These are phyloP conservation scores for Ophiosphaerella korrae DNA, from an alignment of 2,329 filamentous ascomycete species.

Conservation along the genomic window DNA sequence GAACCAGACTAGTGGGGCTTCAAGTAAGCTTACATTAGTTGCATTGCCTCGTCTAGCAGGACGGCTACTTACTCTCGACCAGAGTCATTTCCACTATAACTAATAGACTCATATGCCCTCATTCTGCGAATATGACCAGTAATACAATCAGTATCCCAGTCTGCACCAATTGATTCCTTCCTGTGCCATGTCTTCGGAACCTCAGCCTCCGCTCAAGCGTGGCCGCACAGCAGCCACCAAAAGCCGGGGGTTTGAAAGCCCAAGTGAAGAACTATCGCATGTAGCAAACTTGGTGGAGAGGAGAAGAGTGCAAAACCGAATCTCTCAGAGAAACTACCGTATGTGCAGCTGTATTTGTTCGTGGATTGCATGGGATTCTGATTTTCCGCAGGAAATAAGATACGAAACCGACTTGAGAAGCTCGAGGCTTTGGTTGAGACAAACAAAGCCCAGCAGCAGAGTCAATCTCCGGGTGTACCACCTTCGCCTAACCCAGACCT, in stretches of 20 bases:
- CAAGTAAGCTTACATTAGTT: no score
- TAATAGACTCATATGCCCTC: conserved; percentile 2
- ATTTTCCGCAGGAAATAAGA: background rate
- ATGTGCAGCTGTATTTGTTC: background rate
- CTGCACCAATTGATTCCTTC: background rate
- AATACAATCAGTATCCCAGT: background rate
- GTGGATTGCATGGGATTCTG: background rate
- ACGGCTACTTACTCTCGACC: no score
- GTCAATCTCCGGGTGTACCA: background rate
- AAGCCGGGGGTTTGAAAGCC: background rate
- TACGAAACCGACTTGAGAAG: background rate
- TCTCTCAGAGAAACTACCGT: background rate
- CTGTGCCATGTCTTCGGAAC: background rate
- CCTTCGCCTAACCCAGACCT: no score
- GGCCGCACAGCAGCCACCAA: background rate
- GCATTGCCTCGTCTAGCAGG: no score
- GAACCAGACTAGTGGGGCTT: no score
- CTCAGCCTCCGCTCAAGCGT: background rate
- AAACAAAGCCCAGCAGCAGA: background rate
- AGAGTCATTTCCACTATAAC: background rate
- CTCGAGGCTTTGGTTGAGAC: background rate
- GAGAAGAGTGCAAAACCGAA: background rate
- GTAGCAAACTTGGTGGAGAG: background rate
- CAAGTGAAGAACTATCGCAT: conserved; percentile 1
- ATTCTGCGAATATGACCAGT: background rate